Percentiles rank a stretch among this genome's conserved stretches.
Evolutionary conservation across 2,329 filamentous ascomycete genomes (phyloP).

Genomic region (Aspergillus cejpii): DNA sequence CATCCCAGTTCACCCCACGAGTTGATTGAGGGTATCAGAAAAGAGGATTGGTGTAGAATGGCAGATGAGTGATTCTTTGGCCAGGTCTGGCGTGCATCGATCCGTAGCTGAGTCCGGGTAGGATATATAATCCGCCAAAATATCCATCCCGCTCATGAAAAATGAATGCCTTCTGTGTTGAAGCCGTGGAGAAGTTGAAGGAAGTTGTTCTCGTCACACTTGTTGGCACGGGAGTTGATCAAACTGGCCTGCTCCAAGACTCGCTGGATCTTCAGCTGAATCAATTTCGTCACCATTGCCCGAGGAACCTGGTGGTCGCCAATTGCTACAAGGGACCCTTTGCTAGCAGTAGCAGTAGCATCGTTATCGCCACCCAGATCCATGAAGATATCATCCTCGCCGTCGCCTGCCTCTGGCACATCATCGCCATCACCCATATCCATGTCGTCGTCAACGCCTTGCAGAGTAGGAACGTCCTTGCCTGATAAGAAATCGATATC

Average conservation of each 20-base stretch:
- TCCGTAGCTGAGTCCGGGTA: too few relatives aligned
- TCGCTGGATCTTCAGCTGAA: constrained; percentile 70
- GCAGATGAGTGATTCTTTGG: too few relatives aligned
- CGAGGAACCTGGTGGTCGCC: constrained; percentile 59
- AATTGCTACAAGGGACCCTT: constrained; percentile 30
- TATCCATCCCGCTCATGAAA: constrained; percentile 1
- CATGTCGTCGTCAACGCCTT: constrained; percentile 16
- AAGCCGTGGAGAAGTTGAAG: constrained; percentile 67
- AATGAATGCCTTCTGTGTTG: constrained; percentile 20
- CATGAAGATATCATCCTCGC: constrained; percentile 44
- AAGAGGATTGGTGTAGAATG: too few relatives aligned
- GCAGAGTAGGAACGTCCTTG: constrained; percentile 2
- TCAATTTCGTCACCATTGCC: constrained; percentile 66
- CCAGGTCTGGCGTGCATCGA: too few relatives aligned
- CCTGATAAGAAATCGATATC: constrained; percentile 44
- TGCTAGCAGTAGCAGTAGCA: constrained; percentile 53
- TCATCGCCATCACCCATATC: constrained; percentile 40
- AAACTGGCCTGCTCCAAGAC: constrained; percentile 71
- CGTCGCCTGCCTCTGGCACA: constrained; percentile 30
- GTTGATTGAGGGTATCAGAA: too few relatives aligned
- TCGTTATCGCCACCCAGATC: constrained; percentile 28
- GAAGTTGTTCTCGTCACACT: constrained; percentile 86
- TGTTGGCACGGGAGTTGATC: constrained; percentile 65
- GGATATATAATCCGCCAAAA: not conserved
- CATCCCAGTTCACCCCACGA: too few relatives aligned